Evolutionary conservation across 345 rosid species (phyloP).

Genomic region (thale cress (Arabidopsis thaliana)): TAIR10.1 NC_003070.9:13360001-13360500

Average conservation of each 20-base stretch:
- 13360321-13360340: slow-evolving; percentile 29
- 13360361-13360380: neutral
- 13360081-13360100: slow-evolving; percentile 37
- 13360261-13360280: neutral
- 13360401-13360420: neutral
- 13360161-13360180: slow-evolving; percentile 46
- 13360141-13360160: slow-evolving; percentile 49
- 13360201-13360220: slow-evolving; percentile 10
- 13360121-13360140: slow-evolving; percentile 56
- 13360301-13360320: slow-evolving; percentile 58
- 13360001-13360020: slow-evolving; percentile 9
- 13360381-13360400: neutral
- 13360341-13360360: neutral
- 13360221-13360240: neutral
- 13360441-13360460: neutral
- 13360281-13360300: neutral
- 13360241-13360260: slow-evolving; percentile 6
- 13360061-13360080: slow-evolving; percentile 49
- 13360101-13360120: slow-evolving; percentile 50
- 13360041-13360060: slow-evolving; percentile 9
- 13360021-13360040: slow-evolving; percentile 1
- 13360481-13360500: neutral
- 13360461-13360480: slow-evolving; percentile 1
- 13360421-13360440: neutral
- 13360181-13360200: slow-evolving; percentile 53